phyloP scores from a whole-genome alignment of 805 yeast genomes.

The Saturnispora galanensis region DNA sequence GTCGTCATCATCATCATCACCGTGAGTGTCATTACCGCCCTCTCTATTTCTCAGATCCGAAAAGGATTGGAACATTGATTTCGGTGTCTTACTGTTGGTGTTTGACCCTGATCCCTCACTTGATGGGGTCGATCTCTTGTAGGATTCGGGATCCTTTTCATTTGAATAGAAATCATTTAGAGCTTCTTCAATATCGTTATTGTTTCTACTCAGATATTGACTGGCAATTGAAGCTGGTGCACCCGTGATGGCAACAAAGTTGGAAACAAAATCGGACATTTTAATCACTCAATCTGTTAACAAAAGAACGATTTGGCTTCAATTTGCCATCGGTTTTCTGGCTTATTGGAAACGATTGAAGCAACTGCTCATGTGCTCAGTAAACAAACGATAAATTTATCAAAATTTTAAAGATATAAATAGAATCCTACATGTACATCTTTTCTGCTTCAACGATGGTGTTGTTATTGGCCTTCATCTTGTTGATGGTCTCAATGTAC shows the following conservation, averaged over 20 bases:
- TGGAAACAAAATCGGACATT: constrained; percentile 11
- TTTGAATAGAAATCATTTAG: constrained; percentile 20
- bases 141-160: constrained; percentile 8
- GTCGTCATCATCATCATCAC: constrained; percentile 28
- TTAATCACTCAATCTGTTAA: not conserved
- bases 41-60: constrained; percentile 26
- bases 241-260: constrained; percentile 13
- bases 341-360: too few species aligned
- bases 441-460: constrained; percentile 91
- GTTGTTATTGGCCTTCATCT: constrained; percentile 86
- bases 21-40: constrained; percentile 17
- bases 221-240: constrained; percentile 29
- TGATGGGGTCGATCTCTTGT: not conserved
- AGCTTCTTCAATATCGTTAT: constrained; percentile 21
- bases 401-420: not conserved
- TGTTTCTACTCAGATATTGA: constrained; percentile 26
- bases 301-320: too few species aligned
- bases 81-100: not conserved
- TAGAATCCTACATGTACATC: constrained; percentile 9
- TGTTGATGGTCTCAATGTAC: constrained; percentile 92
- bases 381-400: not conserved
- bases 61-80: constrained; percentile 24
- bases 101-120: too few species aligned
- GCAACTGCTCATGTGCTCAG: too few species aligned
- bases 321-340: constrained; percentile 1